Evolutionary conservation across 2,329 filamentous ascomycete genomes (phyloP).

Genomic region (Lecanicillium sp.): DNA sequence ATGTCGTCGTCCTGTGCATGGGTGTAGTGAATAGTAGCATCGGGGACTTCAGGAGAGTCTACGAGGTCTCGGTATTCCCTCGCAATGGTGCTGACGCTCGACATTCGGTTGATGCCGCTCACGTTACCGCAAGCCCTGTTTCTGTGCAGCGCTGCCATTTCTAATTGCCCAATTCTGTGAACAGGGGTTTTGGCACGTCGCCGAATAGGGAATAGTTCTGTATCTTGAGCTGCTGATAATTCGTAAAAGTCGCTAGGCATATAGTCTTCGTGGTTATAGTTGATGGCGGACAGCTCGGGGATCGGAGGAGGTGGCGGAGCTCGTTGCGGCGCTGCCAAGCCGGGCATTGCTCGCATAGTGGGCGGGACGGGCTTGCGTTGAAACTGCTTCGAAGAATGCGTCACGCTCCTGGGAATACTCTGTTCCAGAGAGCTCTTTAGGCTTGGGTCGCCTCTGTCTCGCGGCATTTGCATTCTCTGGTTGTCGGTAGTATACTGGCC

Average conservation of each 20-base stretch:
- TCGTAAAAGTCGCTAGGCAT: background rate
- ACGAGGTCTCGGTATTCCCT: constrained; percentile 43
- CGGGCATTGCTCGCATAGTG: background rate
- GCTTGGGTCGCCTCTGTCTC: background rate
- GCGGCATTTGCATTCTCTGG: background rate
- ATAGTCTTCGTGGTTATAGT: background rate
- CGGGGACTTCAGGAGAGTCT: constrained; percentile 25
- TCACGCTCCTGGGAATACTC: constrained; percentile 3
- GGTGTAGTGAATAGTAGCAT: constrained; percentile 25
- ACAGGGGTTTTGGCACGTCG: constrained; percentile 46
- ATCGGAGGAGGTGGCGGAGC: constrained; percentile 7
- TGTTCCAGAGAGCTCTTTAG: constrained; percentile 1
- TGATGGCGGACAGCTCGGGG: constrained; percentile 4
- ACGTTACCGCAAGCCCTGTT: constrained; percentile 9
- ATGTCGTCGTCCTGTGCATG: too few species aligned
- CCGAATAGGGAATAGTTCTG: constrained; percentile 18
- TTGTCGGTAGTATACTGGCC: background rate
- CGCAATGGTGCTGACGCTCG: constrained; percentile 40
- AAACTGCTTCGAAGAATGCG: background rate
- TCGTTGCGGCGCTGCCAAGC: background rate
- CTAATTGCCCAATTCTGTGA: constrained; percentile 40
- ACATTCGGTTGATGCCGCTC: constrained; percentile 22
- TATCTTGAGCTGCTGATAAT: background rate
- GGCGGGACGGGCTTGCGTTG: constrained; percentile 5
- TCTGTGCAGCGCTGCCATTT: constrained; percentile 21